Evolutionary conservation across 352 stramenopile genomes (phyloP).

Genomic region (Phytophthora aleatoria): DNA sequence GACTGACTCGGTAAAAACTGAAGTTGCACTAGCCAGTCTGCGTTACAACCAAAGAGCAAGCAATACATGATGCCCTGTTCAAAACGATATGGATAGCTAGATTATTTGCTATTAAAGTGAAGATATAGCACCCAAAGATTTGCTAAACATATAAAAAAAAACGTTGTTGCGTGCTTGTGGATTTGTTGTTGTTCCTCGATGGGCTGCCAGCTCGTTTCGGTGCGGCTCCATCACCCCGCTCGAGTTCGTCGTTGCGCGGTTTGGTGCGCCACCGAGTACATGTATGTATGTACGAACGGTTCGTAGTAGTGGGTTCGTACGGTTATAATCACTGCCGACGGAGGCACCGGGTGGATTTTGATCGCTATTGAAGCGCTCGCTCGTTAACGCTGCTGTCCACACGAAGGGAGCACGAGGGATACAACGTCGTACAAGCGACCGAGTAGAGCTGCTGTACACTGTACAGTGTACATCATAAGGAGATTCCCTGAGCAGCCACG

Average conservation of each 20-base stretch:
- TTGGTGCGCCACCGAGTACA: background rate
- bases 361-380: background rate
- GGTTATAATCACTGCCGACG: background rate
- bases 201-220: background rate
- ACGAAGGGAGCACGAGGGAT: background rate
- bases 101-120: no score
- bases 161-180: no score
- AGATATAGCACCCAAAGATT: no score
- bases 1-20: constrained; percentile 2
- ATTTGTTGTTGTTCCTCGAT: no score
- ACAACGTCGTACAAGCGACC: background rate
- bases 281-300: background rate
- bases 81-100: background rate
- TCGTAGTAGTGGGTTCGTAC: background rate
- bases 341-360: constrained; percentile 6
- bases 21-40: background rate
- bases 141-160: no score
- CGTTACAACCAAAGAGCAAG: background rate
- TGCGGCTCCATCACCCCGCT: background rate
- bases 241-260: background rate
- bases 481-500: no score
- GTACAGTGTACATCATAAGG: no score
- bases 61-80: background rate
- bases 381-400: background rate
- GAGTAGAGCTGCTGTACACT: background rate